Evolutionary conservation across 371 early-diverging fungal species (phyloP).

Genomic region (Gilbertella persicaria): DNA sequence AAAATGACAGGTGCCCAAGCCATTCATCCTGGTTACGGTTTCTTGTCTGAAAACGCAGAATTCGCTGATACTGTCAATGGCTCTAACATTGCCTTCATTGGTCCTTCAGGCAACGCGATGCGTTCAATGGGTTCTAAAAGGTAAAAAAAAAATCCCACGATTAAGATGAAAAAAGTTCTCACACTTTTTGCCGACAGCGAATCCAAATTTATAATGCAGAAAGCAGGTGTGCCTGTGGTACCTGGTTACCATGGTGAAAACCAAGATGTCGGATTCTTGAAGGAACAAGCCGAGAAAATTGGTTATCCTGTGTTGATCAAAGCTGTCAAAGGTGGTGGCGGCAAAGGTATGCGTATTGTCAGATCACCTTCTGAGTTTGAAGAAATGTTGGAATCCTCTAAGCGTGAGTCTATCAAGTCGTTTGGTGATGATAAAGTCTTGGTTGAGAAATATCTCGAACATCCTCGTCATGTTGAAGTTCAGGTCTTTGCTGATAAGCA

Average conservation of each 20-base stretch:
- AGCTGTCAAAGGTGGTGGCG: slow-evolving; percentile 97
- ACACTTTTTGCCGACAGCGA: slow-evolving; percentile 51
- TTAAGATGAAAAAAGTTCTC: slow-evolving; percentile 7
- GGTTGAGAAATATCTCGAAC: slow-evolving; percentile 87
- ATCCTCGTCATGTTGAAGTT: slow-evolving; percentile 94
- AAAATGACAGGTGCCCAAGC: slow-evolving; percentile 86
- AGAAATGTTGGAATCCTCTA: slow-evolving; percentile 82
- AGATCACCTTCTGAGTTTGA: slow-evolving; percentile 75
- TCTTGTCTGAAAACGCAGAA: slow-evolving; percentile 93
- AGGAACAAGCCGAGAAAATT: slow-evolving; percentile 77
- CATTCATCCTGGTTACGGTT: slow-evolving; percentile 96
- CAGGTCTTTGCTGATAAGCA: slow-evolving; percentile 94
- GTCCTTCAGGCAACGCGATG: slow-evolving; percentile 92
- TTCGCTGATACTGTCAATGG: slow-evolving; percentile 82
- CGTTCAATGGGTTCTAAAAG: slow-evolving; percentile 94
- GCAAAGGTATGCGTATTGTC: slow-evolving; percentile 96
- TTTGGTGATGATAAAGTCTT: slow-evolving; percentile 92
- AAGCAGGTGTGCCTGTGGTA: slow-evolving; percentile 88
- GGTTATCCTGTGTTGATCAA: slow-evolving; percentile 96
- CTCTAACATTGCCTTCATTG: slow-evolving; percentile 82
- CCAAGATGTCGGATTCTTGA: slow-evolving; percentile 76
- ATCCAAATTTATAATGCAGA: slow-evolving; percentile 89
- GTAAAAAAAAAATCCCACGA: slow-evolving; percentile 40
- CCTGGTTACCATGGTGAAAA: slow-evolving; percentile 96
- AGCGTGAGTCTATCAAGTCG: slow-evolving; percentile 85